Evolutionary conservation across 306 rosid genomes (phyloP), one percentile per base, ranked within the genome.

Genomic region (Coriaria nepalensis): DNA sequence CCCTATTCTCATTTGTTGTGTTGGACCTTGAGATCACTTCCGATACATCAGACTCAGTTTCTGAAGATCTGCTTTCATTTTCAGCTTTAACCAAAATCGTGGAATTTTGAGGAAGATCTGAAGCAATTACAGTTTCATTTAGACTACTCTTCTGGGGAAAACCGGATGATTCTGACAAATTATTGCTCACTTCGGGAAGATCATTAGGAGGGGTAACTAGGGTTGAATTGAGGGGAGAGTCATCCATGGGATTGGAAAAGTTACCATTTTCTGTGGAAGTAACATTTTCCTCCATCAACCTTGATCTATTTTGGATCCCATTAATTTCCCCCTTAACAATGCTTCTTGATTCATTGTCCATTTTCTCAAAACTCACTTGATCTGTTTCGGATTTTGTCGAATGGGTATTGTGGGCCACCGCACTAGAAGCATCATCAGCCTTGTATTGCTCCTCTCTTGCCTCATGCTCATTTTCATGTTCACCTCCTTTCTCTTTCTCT

Each of bases 361-460:
- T 36, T 62, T 67, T 70, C 50, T 65, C 85, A 40, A 54, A 42
- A 74, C 62, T 62, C 56, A 37, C 51, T 52, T 62, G 64, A 35
- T 61, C 76, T 9, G 67, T 39, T 50, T 54, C 73, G 7, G 68
- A 39, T 69, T 66, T 65, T 47, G 65, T 57, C 49, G 65, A 62
- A 14, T 68, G 77, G 53, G 75, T 48, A 55, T 84, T 87, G 45
- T 90, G 98, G 59, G 94, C 43, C 51, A 90, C 98, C 61, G 93
- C 98, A 69, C 98, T 90, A 57, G 98, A 90, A 33, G 95, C 98
- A 69, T 90, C 98, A 52, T 90, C 98, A 0, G 74, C 95, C 68
- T 73, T 90, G 68, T 90, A 90, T 57, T 81, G 47, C 62, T 85
- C 92, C 85, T 90, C 98, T 13, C 98, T 71, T 36, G 98, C 95